These are phyloP conservation scores for Rutstroemia sydowiana DNA, from an alignment of 2,329 filamentous ascomycete genomes.

Conservation along the genomic window DNA sequence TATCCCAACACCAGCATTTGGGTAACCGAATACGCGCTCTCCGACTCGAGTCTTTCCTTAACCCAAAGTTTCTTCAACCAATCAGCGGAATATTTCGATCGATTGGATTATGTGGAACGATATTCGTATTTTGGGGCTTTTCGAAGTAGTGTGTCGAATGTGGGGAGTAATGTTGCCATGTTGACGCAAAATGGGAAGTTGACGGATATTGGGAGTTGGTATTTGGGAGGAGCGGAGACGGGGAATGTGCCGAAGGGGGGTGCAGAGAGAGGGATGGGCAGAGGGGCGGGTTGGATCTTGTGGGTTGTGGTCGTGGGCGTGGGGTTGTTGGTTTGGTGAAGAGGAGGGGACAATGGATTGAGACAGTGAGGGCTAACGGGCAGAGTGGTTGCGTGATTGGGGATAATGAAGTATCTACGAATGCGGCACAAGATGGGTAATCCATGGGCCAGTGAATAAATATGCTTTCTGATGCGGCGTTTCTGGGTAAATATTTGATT, in stretches of 20 bases:
- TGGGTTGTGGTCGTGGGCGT: neutral
- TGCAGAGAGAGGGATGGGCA: neutral
- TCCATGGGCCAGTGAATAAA: neutral
- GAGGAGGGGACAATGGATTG: neutral
- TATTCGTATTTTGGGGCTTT: conserved; percentile 55
- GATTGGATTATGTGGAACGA: conserved; percentile 50
- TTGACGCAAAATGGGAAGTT: conserved; percentile 59
- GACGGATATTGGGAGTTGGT: conserved; percentile 72
- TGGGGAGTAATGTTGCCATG: conserved; percentile 66
- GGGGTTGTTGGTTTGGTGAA: neutral
- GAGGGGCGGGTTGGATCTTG: neutral
- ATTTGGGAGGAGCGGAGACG: conserved; percentile 52
- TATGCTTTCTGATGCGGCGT: neutral
- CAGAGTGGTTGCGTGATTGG: neutral
- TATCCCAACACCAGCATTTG: conserved; percentile 60
- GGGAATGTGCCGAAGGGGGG: conserved; percentile 28
- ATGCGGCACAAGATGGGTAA: neutral
- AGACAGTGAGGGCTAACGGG: neutral
- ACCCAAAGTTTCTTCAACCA: conserved; percentile 64
- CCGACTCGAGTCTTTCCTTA: conserved; percentile 44
- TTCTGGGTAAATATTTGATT: neutral
- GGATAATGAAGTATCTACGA: too few species aligned
- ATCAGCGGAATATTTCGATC: conserved; percentile 60
- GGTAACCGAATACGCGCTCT: conserved; percentile 70
- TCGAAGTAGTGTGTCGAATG: conserved; percentile 60